Evolutionary conservation across 805 yeast species (phyloP).

Genomic region (Kregervanrija pseudodelftensis): DNA sequence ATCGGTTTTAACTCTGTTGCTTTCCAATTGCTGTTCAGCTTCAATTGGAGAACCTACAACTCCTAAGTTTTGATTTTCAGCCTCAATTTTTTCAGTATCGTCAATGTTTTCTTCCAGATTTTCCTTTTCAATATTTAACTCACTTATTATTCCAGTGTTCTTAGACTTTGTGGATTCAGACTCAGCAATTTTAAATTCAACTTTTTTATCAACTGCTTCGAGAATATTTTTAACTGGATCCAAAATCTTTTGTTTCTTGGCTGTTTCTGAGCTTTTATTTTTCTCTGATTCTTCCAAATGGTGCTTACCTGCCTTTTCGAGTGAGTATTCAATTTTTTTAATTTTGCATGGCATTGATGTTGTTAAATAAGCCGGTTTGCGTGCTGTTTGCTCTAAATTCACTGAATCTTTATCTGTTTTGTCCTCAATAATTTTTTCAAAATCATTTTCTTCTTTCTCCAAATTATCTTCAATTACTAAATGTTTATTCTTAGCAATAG

Average conservation of each 20-base stretch:
- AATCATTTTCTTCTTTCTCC: not conserved
- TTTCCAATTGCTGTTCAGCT: too few relatives aligned
- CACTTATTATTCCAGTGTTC: not conserved
- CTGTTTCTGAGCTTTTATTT: not conserved
- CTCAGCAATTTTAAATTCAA: conserved; percentile 1
- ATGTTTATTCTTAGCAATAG: not conserved
- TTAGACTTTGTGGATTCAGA: not conserved
- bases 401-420: not conserved
- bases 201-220: conserved; percentile 1
- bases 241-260: too few relatives aligned
- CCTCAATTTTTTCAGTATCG: not conserved
- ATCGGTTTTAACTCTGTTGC: not conserved
- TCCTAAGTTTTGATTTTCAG: not conserved
- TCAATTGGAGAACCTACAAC: not conserved
- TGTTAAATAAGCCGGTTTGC: not conserved
- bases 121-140: not conserved
- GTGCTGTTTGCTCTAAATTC: not conserved
- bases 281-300: not conserved
- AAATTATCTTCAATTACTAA: not conserved
- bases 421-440: not conserved
- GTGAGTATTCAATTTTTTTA: not conserved
- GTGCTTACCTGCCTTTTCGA: conserved; percentile 5
- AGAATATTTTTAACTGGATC: too few relatives aligned
- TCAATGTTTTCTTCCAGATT: conserved; percentile 1
- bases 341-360: not conserved